Evolutionary conservation across 2,329 filamentous ascomycete species (phyloP), one percentile per base, ranked within the genome.

Genomic region (Monosporascus ibericus): DNA sequence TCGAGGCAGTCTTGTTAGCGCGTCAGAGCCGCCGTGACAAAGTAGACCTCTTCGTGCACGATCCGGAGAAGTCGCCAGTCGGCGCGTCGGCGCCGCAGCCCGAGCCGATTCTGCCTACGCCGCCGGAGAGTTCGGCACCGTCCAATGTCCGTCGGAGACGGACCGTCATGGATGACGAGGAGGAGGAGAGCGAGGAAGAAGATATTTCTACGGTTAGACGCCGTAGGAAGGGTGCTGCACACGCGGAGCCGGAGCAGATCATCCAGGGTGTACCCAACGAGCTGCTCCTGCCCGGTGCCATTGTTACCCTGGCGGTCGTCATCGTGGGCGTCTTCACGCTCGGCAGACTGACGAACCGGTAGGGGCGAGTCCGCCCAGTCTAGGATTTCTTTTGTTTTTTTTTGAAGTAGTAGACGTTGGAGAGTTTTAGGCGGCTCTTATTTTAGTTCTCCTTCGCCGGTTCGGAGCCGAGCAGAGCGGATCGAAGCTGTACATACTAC

Each of bases 21-120:
- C 86, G 90, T 55, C 85, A 88, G 53, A 80, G 82, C 46, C 84
- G 78, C 60, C 85, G 84, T 46, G 94, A 97, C 61, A 99, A 99
- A 78, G 94, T 99, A 20, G 94, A 99, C 64, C 80, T 99, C 17
- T 97, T 96, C 63, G 92, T 97, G 14, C 94, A 99, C 68, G 88
- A 99, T 63, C 92, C 92, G 1, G 84, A 91, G 57, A 87, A 94
- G 72, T 85, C 92, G n/a, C 88, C 92, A 0, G 79, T 91, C n/a
- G 75, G 84, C 9, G 75, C 80, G 1, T 80, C 82, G 0, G 70
- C 85, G 11, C 78, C 76, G 24, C 65, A 69, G 22, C 70, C 74
- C 3, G 72, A 77, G 24, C 64, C 65, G 1, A 61, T 66, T 2
- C 59, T 73, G 11, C 64, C 70, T 38, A 79, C 77, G 1, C 80